These are phyloP conservation scores for Erysimum pusillum DNA, from an alignment of 441 rosid genomes.

Conservation along the genomic window DNA sequence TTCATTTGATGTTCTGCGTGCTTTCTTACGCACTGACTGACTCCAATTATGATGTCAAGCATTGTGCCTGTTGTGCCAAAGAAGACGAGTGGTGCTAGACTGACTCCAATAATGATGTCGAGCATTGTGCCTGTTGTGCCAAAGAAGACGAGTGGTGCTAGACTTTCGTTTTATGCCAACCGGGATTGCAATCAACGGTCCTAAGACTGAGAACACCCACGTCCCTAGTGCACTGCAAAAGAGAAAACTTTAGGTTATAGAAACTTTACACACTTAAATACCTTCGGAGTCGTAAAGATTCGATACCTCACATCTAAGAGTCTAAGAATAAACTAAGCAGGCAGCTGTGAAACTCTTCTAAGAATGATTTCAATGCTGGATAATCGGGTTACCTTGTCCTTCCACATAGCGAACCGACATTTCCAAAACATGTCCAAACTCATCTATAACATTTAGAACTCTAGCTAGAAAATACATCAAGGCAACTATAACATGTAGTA, in stretches of 20 bases:
- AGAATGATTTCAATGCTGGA: background rate
- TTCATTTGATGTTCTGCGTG: conserved; percentile 77
- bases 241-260: background rate
- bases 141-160: conserved; percentile 78
- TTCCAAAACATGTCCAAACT: no score
- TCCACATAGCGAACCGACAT: no score
- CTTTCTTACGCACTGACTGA: conserved; percentile 78
- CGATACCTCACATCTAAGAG: background rate
- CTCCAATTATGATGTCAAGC: conserved; percentile 80
- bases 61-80: conserved; percentile 85
- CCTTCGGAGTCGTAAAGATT: background rate
- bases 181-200: conserved; percentile 81
- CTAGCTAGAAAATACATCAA: background rate
- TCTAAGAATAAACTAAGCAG: background rate
- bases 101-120: conserved; percentile 79
- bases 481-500: background rate
- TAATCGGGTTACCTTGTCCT: no score
- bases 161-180: conserved; percentile 80
- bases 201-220: conserved; percentile 77
- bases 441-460: no score
- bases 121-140: conserved; percentile 88
- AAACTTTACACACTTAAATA: background rate
- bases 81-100: conserved; percentile 73
- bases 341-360: background rate
- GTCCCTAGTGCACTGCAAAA: conserved; percentile 74